Base-by-base conservation (phyloP, 1,284 basidiomycete genomes). In the Xerocomus minutiporus region DNA sequence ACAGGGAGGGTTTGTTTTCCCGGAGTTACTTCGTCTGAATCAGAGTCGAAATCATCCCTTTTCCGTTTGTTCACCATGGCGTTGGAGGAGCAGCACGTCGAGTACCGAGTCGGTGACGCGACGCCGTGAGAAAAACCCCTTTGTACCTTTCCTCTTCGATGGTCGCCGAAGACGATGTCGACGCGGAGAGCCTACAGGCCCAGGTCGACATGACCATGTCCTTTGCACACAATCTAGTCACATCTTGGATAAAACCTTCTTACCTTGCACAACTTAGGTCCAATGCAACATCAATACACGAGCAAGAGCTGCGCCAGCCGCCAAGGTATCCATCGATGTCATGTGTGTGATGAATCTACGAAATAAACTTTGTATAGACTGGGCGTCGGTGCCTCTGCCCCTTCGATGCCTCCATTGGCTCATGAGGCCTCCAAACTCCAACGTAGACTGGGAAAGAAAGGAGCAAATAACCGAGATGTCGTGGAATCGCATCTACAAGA, bases 161-260 rank as follows among this genome's bases (percentile, higher is more conserved):
- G 67, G 55, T 53, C 48, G 32, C 57, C 31, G 66, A 71, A 51
- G 79, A 83, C 54, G 76, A 78, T 43, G 73, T 87, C 50, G 83
- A 87, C 63, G 59, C 75, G 39, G 83, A 87, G 60, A 71, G 77
- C 35, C 73, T 90, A 34, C 87, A 89, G 64, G 86, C 86, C 28
- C 83, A 86, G 67, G 81, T 89, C 53, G 84, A 90, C 68, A 73
- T 87, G 62, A 82, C 87, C n/a, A 79, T 90, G 79, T 82, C 87
- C 4, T 81, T 84, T 66, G 81, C 82, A 1, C 78, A 88, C 58
- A 76, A 80, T 62, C 73, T 90, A 56, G 80, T 88, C 35, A 75
- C 84, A 13, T 84, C 86, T 49, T 90, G 88, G 88, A 74, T 90
- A 58, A 78, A 81, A 60, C 75, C 83, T 20, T 65, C 72, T 50